Conservation (phyloP, 148 eudicot species). For the Fagopyrum tataricum region DNA sequence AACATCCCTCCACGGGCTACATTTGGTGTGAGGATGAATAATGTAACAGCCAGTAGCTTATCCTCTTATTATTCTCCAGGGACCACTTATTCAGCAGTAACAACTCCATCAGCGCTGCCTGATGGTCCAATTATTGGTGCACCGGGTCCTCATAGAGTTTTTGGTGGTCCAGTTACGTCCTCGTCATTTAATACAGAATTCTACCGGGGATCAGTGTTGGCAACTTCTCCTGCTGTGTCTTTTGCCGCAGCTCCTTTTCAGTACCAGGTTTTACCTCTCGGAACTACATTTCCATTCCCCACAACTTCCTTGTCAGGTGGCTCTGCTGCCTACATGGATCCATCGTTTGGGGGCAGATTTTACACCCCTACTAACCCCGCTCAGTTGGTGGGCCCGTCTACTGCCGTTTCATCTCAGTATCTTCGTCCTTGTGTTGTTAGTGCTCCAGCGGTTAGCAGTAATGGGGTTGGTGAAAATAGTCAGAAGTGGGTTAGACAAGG, state of each 20-base stretch:
- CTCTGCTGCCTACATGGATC: conserved; percentile 51
- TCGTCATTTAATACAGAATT: conserved; percentile 45
- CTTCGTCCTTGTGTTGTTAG: conserved; percentile 51
- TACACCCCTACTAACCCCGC: conserved; percentile 42
- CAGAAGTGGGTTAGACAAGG: conserved; percentile 54
- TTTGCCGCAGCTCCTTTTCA: conserved; percentile 50
- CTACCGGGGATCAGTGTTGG: conserved; percentile 54
- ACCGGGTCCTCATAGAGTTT: conserved; percentile 45
- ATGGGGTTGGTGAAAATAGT: conserved; percentile 33
- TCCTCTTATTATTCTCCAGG: conserved; percentile 50
- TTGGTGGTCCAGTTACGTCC: conserved; percentile 36
- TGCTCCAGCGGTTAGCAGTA: conserved; percentile 38
- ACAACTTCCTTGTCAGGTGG: conserved; percentile 43
- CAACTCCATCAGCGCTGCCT: conserved; percentile 50
- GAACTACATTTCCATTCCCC: conserved; percentile 49
- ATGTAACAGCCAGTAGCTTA: conserved; percentile 16
- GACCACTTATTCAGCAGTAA: conserved; percentile 43
- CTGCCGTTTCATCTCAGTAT: conserved; percentile 48
- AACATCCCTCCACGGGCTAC: conserved; percentile 32
- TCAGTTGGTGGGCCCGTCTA: conserved; percentile 61
- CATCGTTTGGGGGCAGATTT: conserved; percentile 48
- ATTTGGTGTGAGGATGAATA: conserved; percentile 21
- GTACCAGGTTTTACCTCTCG: conserved; percentile 63
- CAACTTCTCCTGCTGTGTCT: conserved; percentile 71
- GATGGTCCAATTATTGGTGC: conserved; percentile 44